Percentiles rank a stretch among this genome's conserved stretches.
Conservation (phyloP, 805 yeast genomes). For the Kodamaea lidongshanica region DNA sequence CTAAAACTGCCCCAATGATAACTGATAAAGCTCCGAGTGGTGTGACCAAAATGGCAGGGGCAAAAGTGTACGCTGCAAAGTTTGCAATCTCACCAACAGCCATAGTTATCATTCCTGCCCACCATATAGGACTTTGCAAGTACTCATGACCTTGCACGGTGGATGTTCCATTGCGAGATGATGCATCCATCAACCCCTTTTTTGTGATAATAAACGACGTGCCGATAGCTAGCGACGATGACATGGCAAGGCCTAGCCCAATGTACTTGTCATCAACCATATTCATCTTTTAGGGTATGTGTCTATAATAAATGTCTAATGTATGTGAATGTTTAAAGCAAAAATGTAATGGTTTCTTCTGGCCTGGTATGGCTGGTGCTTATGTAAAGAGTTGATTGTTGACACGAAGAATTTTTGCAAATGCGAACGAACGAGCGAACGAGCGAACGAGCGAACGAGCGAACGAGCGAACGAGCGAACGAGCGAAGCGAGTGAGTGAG, state of each 20-base stretch:
- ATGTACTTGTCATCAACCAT: conserved; percentile 78
- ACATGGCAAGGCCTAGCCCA: conserved; percentile 81
- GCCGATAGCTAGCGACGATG: conserved; percentile 85
- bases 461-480: no score
- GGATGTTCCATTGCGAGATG: conserved; percentile 39
- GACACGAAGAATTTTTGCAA: no score
- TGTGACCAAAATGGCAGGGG: conserved; percentile 88
- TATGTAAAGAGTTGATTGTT: no score
- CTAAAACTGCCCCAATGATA: conserved; percentile 85
- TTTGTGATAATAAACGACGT: conserved; percentile 85
- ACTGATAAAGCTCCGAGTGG: conserved; percentile 89
- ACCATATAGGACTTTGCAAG: conserved; percentile 82
- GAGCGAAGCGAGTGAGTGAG: no score
- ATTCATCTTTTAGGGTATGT: no score
- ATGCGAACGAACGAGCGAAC: no score
- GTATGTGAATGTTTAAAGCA: no score
- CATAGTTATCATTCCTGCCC: conserved; percentile 89
- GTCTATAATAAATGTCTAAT: no score
- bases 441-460: no score
- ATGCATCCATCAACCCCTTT: conserved; percentile 72
- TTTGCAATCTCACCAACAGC: conserved; percentile 88
- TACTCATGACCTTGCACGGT: conserved; percentile 71
- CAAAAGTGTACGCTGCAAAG: conserved; percentile 92
- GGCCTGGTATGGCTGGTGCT: no score
- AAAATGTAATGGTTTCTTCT: no score